phyloP scores from a whole-genome alignment of 106 monocot species.

The Dendrobium catenatum region DNA sequence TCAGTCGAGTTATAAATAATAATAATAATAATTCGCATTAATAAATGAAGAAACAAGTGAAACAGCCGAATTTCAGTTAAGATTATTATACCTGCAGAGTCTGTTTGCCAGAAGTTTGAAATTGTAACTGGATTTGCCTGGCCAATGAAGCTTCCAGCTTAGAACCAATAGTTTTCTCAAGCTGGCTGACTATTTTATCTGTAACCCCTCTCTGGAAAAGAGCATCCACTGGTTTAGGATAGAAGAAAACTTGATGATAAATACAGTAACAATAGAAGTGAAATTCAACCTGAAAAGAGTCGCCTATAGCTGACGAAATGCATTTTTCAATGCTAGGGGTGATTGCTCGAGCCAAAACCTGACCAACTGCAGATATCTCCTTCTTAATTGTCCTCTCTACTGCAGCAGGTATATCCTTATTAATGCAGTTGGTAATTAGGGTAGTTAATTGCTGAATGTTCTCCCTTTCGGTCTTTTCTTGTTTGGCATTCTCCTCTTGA shows the following conservation, averaged over 20 bases:
- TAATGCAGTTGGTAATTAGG: slow-evolving; percentile 50
- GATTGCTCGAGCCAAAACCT: slow-evolving; percentile 50
- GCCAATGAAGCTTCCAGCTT: slow-evolving; percentile 82
- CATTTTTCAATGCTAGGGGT: slow-evolving; percentile 69
- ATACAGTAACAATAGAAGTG: background rate
- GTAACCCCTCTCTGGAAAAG: slow-evolving; percentile 67
- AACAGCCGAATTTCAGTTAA: background rate
- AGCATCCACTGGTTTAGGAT: background rate
- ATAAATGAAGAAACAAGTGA: background rate
- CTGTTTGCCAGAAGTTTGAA: slow-evolving; percentile 89
- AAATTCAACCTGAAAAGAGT: slow-evolving; percentile 73
- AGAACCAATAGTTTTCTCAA: slow-evolving; percentile 76
- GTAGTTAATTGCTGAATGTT: slow-evolving; percentile 60
- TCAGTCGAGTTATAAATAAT: background rate
- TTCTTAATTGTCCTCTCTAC: slow-evolving; percentile 74
- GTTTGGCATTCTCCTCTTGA: slow-evolving; percentile 74
- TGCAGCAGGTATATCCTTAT: slow-evolving; percentile 75
- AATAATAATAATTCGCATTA: no score
- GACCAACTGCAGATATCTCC: slow-evolving; percentile 55
- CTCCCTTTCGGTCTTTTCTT: slow-evolving; percentile 72
- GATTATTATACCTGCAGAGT: slow-evolving; percentile 59
- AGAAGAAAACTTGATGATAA: background rate
- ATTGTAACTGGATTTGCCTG: slow-evolving; percentile 85
- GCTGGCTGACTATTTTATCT: slow-evolving; percentile 72
- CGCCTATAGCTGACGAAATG: slow-evolving; percentile 65